Evolutionary conservation across 192 early-diverging fungal genomes (phyloP).

Genomic region (Chytriomyces sp.): DNA sequence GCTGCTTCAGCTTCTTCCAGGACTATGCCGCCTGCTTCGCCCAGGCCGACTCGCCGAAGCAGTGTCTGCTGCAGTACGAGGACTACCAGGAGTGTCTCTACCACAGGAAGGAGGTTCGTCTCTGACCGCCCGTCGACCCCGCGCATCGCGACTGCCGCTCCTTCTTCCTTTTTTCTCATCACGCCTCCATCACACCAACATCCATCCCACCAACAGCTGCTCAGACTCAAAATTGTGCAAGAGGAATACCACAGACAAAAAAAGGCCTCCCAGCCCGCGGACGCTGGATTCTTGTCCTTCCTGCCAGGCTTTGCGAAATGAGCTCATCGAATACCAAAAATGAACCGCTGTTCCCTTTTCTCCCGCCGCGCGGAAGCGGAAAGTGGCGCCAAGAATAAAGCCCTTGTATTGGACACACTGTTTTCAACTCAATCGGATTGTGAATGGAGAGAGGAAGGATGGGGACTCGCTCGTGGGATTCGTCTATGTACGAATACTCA

Average conservation of each 20-base stretch:
- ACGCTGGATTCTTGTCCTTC: constrained; percentile 3
- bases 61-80: constrained; percentile 80
- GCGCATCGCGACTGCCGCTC: no score
- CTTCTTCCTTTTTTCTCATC: no score
- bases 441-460: no score
- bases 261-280: constrained; percentile 21
- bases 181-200: no score
- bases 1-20: constrained; percentile 97
- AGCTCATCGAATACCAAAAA: no score
- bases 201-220: constrained; percentile 23
- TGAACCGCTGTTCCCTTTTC: no score
- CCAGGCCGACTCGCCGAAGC: constrained; percentile 69
- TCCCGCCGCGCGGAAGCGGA: no score
- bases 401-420: no score
- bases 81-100: constrained; percentile 98
- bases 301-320: constrained; percentile 8
- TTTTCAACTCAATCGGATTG: no score
- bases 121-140: constrained; percentile 26
- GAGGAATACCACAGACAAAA: constrained; percentile 25
- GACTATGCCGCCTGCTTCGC: constrained; percentile 95
- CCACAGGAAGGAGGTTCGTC: constrained; percentile 87
- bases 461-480: no score
- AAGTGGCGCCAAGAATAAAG: no score
- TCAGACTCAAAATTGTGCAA: constrained; percentile 33
- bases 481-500: no score